Evolutionary conservation across 257 asterid genomes (phyloP), one percentile per base, ranked within the genome.

Genomic region (Forsythia suspensa): DNA sequence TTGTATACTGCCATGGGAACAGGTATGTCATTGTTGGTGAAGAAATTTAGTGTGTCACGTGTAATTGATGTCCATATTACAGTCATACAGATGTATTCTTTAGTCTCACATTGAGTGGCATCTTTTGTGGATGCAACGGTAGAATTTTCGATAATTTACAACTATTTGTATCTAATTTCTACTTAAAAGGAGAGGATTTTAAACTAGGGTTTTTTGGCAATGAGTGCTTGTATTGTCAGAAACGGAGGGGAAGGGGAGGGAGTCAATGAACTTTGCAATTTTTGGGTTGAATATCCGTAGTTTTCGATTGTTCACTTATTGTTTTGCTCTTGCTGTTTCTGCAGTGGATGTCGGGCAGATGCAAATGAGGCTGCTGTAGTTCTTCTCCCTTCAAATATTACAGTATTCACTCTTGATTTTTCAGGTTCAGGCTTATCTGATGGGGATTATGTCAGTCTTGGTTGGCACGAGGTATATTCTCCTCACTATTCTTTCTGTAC

Each of bases 291-390:
- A 43, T 34, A 29, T 16, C 57, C 34, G 15, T 63, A 9, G 5
- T 21, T 21, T 52, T 21, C 36, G 21, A 29, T 63, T 4, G 16
- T 63, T 63, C 40, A 39, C 81, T 84, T 80, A 74, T 29, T 77
- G 71, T 74, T 72, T 69, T 39, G 51, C 41, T 46, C 38, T 70
- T 59, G 18, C 39, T 72, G 71, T 20, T 66, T 66, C 57, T 88
- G 92, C 95, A 95, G 99, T 72, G 99, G 99, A 75, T 95, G 99
- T 82, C 88, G 99, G 79, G 98, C 97, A 44, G 99, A 95, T 87
- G 99, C 96, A 73, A 95, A 95, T 82, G 99, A 95, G 86, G 99
- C 97, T 69, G 98, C 98, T 67, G 92, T 90, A 79, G 88, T 95
- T 85, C 97, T 95, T 84, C 97, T 95, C 80, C 97, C 98, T 52